These are phyloP conservation scores for Cystoisospora suis DNA, from an alignment of 169 alveolate genomes.

Conservation along the genomic window DNA sequence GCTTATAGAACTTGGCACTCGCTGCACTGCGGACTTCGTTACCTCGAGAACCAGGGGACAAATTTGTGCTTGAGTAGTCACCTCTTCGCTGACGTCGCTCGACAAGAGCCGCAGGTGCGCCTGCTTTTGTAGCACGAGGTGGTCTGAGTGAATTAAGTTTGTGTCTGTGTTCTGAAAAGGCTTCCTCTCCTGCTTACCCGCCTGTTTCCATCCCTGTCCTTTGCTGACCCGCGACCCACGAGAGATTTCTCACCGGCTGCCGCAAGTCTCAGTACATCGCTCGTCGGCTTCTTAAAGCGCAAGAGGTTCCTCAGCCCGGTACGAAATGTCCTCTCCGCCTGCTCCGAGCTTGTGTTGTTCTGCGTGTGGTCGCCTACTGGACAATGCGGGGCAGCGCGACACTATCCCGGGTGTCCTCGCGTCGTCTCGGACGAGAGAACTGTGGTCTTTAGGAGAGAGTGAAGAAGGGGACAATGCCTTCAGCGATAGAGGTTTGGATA, in stretches of 20 bases:
- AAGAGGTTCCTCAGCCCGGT: no score
- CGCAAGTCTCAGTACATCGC: not conserved
- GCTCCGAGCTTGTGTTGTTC: not conserved
- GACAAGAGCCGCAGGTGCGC: no score
- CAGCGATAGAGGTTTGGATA: not conserved
- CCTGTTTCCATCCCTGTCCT: not conserved
- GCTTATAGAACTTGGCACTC: no score
- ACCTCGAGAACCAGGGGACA: no score
- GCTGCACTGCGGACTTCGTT: no score
- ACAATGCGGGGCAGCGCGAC: not conserved
- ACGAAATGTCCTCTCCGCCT: not conserved
- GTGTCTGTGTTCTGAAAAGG: no score
- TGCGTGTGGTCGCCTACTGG: slow-evolving; percentile 6
- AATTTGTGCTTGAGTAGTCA: no score
- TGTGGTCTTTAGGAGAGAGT: not conserved
- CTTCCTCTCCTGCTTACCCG: not conserved
- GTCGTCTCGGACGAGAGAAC: not conserved
- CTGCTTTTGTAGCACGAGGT: no score
- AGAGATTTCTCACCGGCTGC: not conserved
- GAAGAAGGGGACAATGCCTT: not conserved
- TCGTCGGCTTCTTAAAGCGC: not conserved
- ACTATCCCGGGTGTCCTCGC: not conserved
- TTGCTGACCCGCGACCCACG: not conserved
- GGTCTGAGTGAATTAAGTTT: no score
- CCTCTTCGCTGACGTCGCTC: no score